A percentile compares a stretch with the other conserved stretches of the same genome.
These are phyloP conservation scores for Acacia pycnantha DNA, from an alignment of 331 rosid species.

Conservation along the genomic window DNA sequence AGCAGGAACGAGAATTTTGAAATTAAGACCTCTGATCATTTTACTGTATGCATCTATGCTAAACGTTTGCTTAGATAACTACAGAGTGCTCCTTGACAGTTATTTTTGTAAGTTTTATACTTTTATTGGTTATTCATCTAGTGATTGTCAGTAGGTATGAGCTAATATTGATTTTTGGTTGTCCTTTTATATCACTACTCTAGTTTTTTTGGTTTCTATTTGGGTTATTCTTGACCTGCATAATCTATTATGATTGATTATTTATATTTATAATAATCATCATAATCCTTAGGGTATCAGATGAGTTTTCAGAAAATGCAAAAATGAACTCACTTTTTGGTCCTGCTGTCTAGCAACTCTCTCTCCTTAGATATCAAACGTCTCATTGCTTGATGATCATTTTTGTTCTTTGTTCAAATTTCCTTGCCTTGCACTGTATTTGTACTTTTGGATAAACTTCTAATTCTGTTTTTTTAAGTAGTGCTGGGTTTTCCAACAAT, in stretches of 20 bases:
- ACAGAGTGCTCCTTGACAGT: neutral
- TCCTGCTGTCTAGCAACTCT: neutral
- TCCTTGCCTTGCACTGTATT: neutral
- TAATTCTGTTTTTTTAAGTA: neutral
- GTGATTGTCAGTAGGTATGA: neutral
- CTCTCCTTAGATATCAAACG: neutral
- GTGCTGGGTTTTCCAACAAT: neutral
- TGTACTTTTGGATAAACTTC: neutral
- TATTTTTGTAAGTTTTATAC: no score
- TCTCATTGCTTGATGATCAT: neutral
- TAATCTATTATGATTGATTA: conserved; percentile 3
- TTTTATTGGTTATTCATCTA: neutral
- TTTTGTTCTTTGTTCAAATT: neutral
- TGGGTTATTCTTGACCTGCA: neutral
- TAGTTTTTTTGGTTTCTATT: neutral
- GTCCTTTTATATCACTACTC: neutral
- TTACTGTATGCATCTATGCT: neutral
- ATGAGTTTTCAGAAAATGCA: neutral
- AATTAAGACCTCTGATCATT: conserved; percentile 3
- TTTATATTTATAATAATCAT: neutral
- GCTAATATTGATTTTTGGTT: neutral
- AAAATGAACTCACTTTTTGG: neutral
- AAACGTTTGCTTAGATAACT: neutral
- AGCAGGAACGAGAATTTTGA: neutral
- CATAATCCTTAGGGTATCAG: neutral